Base-by-base conservation (phyloP, 2,329 filamentous ascomycete species). In the Talaromyces piceae region DNA sequence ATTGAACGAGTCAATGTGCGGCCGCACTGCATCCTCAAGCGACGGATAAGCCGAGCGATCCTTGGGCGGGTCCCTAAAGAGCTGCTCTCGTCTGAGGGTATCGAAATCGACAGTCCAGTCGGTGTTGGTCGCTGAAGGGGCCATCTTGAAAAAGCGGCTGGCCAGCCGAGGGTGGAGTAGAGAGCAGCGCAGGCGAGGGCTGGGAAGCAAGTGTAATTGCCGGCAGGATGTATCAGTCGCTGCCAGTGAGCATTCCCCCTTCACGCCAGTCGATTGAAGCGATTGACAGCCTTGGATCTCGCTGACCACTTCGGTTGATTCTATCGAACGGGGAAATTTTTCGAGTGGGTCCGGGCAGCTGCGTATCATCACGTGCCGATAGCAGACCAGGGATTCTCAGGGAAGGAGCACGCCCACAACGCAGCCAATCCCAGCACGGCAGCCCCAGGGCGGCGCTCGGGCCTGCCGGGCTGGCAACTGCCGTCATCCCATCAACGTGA, bases 1-100 rank as follows among this genome's bases (percentile, higher is more conserved):
- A 75, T 98, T 95, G 81, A 96, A 98, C 5, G 93, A 93, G 63
- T 96, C 85, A 61, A 97, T 86, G 70, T 98, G 93, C 46, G 93
- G 93, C 58, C 87, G 79, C 54, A 97, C 84, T n/a, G 91, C 88
- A 55, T 81, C 80, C 61, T 91, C 86, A 45, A 98, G 81, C 20
- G 87, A 80, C 12, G 93, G 93, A 65, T 95, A 97, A 53, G 91
- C 89, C 8, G 87, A 87, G 60, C 82, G 86, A 66, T 97, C 91
- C 63, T 81, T 86, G 0, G 93, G 91, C 16, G 93, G 91, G 59
- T 94, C 84, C 62, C 82, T 79, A 69, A 98, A 98, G 20, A 98
- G 86, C 48, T 87, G 80, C 64, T 98, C 88, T 62, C 91, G 86
- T 54, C 88, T 84, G 54, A 91, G 73, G 3, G 88, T 94, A 67